Conservation (phyloP, 768 basidiomycete species). For the Mycena floridula region DNA sequence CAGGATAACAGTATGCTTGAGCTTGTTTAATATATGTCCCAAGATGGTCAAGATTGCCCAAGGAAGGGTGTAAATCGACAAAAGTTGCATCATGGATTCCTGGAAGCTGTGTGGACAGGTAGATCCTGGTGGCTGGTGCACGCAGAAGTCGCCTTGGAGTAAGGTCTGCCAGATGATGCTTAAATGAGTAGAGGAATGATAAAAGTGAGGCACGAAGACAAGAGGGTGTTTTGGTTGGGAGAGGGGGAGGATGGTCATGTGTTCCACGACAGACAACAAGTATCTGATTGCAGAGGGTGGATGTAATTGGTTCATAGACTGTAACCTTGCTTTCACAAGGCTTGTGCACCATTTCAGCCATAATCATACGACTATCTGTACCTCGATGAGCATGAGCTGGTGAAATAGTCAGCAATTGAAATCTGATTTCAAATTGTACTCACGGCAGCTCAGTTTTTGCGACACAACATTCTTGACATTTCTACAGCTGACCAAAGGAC, state of each 20-base stretch:
- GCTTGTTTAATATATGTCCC: conserved; percentile 14
- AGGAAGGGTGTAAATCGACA: conserved; percentile 11
- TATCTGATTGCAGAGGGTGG: not conserved
- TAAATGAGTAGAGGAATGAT: not conserved
- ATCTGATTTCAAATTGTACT: not conserved
- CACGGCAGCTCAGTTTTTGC: not conserved
- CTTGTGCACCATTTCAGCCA: not conserved
- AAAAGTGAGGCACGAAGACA: not conserved
- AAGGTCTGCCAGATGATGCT: not conserved
- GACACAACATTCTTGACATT: not conserved
- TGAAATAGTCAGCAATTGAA: not conserved
- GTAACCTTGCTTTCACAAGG: not conserved
- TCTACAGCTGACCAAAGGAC: not conserved
- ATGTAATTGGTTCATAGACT: not conserved
- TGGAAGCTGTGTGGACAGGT: not conserved
- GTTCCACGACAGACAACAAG: not conserved
- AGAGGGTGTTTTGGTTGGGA: not conserved
- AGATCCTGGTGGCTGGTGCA: not conserved
- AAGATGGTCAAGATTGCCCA: conserved; percentile 18
- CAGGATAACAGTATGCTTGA: conserved; percentile 10
- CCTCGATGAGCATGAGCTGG: not conserved
- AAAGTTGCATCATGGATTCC: conserved; percentile 3
- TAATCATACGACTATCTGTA: not conserved
- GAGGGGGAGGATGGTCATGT: not conserved
- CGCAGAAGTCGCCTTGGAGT: not conserved